These are phyloP conservation scores for Byssochlamys sp. DNA, from an alignment of 2,329 filamentous ascomycete species.

Conservation along the genomic window DNA sequence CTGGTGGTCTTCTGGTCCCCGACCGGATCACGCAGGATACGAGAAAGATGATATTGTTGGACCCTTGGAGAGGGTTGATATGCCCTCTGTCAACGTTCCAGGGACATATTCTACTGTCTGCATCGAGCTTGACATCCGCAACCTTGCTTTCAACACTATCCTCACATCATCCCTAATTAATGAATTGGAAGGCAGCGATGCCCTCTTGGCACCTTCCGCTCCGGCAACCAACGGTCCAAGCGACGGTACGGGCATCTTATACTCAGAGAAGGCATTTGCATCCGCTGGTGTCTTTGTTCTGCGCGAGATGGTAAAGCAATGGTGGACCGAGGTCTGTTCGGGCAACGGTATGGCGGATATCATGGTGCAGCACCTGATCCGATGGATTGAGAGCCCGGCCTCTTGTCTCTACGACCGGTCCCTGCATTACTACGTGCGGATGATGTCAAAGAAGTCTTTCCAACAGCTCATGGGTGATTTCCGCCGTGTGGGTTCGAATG, in stretches of 20 bases:
- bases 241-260: constrained; percentile 60
- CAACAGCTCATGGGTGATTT: constrained; percentile 97
- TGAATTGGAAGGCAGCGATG: constrained; percentile 80
- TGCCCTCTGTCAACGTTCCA: constrained; percentile 87
- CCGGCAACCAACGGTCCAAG: constrained; percentile 50
- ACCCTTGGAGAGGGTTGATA: constrained; percentile 73
- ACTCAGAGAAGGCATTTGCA: constrained; percentile 85
- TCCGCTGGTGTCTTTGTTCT: constrained; percentile 81
- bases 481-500: constrained; percentile 82
- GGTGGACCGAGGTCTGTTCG: constrained; percentile 90
- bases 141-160: constrained; percentile 94
- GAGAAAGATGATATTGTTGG: constrained; percentile 83
- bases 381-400: constrained; percentile 89
- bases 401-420: constrained; percentile 93
- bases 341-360: constrained; percentile 92
- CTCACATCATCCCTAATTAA: constrained; percentile 93
- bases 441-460: constrained; percentile 95
- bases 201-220: constrained; percentile 71
- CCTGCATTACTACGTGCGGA: constrained; percentile 92
- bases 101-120: constrained; percentile 93
- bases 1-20: constrained; percentile 85
- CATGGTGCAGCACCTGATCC: constrained; percentile 91
- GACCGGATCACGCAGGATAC: constrained; percentile 89
- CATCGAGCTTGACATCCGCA: constrained; percentile 86
- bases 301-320: constrained; percentile 95